Evolutionary conservation across 306 rosid genomes (phyloP).

Genomic region (Abrus precatorius): DNA sequence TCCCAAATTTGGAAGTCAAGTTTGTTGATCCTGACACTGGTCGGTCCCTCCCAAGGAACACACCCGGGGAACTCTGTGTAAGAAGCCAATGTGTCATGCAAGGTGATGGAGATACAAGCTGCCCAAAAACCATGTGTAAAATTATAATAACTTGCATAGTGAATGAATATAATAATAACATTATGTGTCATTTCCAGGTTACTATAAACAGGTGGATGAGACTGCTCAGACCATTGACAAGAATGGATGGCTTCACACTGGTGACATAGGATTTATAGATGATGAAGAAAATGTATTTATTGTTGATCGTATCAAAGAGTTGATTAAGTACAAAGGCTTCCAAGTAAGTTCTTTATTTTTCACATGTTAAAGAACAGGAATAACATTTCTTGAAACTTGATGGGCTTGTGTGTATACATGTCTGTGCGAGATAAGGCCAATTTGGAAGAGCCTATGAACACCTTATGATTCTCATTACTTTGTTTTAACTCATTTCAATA

Average conservation of each 20-base stretch:
- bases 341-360: constrained; percentile 52
- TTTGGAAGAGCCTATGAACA: too few relatives aligned
- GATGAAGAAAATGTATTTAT: constrained; percentile 81
- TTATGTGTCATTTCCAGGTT: constrained; percentile 58
- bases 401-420: too few relatives aligned
- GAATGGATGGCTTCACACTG: constrained; percentile 91
- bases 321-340: constrained; percentile 64
- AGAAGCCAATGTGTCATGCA: constrained; percentile 92
- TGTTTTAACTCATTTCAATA: too few relatives aligned
- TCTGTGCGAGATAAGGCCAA: too few relatives aligned
- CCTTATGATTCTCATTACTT: too few relatives aligned
- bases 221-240: constrained; percentile 79
- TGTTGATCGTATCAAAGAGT: constrained; percentile 63
- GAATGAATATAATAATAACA: not conserved
- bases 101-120: constrained; percentile 57
- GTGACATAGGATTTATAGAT: constrained; percentile 87
- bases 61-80: constrained; percentile 86
- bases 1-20: constrained; percentile 87
- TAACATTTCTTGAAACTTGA: not conserved
- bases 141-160: not conserved
- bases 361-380: not conserved
- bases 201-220: constrained; percentile 81
- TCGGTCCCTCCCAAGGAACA: constrained; percentile 77
- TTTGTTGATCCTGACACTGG: constrained; percentile 85
- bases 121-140: not conserved